A percentile compares a stretch with the other conserved stretches of the same genome.
phyloP scores from a whole-genome alignment of 108 stramenopile species.

The Skeletonema marinoi region DNA sequence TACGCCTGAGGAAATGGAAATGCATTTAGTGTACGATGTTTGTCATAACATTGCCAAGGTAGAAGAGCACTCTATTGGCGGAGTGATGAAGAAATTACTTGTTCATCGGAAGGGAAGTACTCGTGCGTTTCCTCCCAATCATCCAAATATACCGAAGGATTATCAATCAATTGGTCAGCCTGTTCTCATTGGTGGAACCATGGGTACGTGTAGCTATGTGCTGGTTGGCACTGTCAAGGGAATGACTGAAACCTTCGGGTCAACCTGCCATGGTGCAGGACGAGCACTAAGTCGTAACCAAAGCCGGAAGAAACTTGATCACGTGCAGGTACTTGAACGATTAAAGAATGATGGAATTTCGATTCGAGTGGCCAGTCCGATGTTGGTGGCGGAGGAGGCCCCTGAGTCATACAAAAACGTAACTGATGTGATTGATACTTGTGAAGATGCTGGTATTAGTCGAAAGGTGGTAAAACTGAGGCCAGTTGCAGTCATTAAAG shows the following conservation, averaged over 20 bases:
- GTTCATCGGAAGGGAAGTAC: constrained; percentile 88
- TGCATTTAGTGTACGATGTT: constrained; percentile 89
- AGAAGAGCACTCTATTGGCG: constrained; percentile 80
- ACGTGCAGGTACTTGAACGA: constrained; percentile 62
- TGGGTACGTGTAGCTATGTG: constrained; percentile 82
- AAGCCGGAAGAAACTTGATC: constrained; percentile 62
- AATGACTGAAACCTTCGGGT: constrained; percentile 86
- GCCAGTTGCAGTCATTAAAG: constrained; percentile 87
- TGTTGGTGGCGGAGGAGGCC: constrained; percentile 91
- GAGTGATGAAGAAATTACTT: constrained; percentile 69
- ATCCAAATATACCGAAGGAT: constrained; percentile 86
- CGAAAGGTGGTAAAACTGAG: constrained; percentile 79
- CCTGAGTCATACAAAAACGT: constrained; percentile 84
- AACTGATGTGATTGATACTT: constrained; percentile 81
- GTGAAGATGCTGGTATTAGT: constrained; percentile 82
- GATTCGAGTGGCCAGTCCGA: constrained; percentile 89
- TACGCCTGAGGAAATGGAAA: constrained; percentile 85
- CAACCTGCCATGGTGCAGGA: constrained; percentile 90
- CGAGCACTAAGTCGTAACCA: constrained; percentile 79
- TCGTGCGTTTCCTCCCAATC: constrained; percentile 85
- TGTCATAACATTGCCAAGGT: constrained; percentile 91
- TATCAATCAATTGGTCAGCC: constrained; percentile 87
- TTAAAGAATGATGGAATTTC: constrained; percentile 71
- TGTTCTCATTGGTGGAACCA: constrained; percentile 85
- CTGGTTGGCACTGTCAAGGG: constrained; percentile 80